Percentiles rank a stretch among this genome's conserved stretches.
phyloP scores from a whole-genome alignment of 345 rosid genomes.

The Diplotaxis tenuifolia region DNA sequence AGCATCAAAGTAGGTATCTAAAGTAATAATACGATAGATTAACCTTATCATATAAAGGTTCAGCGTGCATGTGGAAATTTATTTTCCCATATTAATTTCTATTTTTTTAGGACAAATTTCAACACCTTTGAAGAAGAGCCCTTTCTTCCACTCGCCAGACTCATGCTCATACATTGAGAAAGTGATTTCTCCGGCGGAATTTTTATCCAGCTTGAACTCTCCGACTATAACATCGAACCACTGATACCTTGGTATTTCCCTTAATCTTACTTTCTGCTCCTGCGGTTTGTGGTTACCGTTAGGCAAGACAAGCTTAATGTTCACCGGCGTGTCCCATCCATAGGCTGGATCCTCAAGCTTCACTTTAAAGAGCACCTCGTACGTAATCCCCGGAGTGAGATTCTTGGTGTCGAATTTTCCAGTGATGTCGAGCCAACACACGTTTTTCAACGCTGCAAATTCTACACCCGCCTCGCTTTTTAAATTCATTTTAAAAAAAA shows the following conservation, averaged over 20 bases:
- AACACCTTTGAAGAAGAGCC: slow-evolving; percentile 58
- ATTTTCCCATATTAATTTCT: neutral
- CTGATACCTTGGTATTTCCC: slow-evolving; percentile 31
- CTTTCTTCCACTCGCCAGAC: slow-evolving; percentile 59
- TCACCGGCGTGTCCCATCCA: slow-evolving; percentile 64
- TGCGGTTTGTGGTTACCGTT: slow-evolving; percentile 33
- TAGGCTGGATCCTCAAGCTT: slow-evolving; percentile 44
- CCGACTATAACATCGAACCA: slow-evolving; percentile 62
- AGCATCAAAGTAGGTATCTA: slow-evolving; percentile 5
- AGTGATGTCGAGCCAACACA: slow-evolving; percentile 62
- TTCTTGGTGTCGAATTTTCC: slow-evolving; percentile 44
- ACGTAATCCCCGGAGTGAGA: slow-evolving; percentile 51
- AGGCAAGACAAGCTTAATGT: slow-evolving; percentile 45
- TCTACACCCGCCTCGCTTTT: slow-evolving; percentile 34
- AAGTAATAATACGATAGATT: neutral
- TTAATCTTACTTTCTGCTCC: slow-evolving; percentile 39
- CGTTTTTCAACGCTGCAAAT: slow-evolving; percentile 44
- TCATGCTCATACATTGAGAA: slow-evolving; percentile 52
- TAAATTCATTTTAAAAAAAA: neutral
- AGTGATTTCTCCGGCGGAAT: slow-evolving; percentile 42
- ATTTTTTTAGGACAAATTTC: slow-evolving; percentile 43
- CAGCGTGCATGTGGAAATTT: neutral
- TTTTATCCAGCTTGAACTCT: slow-evolving; percentile 32
- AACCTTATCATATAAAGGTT: slow-evolving; percentile 9
- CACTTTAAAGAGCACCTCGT: slow-evolving; percentile 49